phyloP scores from a whole-genome alignment of 1,284 basidiomycete genomes.

The Sphagnurus paluster region DNA sequence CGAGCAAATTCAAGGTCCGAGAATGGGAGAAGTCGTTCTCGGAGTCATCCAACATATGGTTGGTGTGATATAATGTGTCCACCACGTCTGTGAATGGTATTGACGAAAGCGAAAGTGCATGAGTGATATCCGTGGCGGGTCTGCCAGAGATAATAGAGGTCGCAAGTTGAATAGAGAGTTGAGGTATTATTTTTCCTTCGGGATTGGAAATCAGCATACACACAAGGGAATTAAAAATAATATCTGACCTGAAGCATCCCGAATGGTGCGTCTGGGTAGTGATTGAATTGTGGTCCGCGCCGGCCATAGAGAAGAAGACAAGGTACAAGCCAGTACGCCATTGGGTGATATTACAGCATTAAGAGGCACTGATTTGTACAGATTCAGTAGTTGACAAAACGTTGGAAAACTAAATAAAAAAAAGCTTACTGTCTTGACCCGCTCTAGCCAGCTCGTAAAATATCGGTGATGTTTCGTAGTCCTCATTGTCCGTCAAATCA shows the following conservation, averaged over 20 bases:
- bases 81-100: slow-evolving; percentile 38
- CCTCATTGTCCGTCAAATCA: slow-evolving; percentile 49
- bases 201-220: not conserved
- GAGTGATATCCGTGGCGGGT: slow-evolving; percentile 55
- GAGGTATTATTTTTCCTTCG: slow-evolving; percentile 12
- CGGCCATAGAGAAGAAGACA: slow-evolving; percentile 44
- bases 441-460: slow-evolving; percentile 39
- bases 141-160: slow-evolving; percentile 45
- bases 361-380: slow-evolving; percentile 47
- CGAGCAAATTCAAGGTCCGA: slow-evolving; percentile 48
- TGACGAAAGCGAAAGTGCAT: slow-evolving; percentile 44
- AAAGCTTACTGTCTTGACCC: slow-evolving; percentile 49
- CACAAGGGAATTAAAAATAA: not conserved
- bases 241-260: slow-evolving; percentile 15
- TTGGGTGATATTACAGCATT: slow-evolving; percentile 57
- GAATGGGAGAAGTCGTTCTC: slow-evolving; percentile 33
- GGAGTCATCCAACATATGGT: slow-evolving; percentile 41
- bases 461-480: slow-evolving; percentile 50
- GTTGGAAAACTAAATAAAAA: not conserved
- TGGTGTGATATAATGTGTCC: slow-evolving; percentile 43
- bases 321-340: slow-evolving; percentile 48
- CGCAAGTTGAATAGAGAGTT: slow-evolving; percentile 38
- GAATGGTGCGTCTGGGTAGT: slow-evolving; percentile 38
- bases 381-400: not conserved
- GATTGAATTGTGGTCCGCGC: slow-evolving; percentile 45